Base-by-base conservation (phyloP, 495 filamentous ascomycete species). In the Cenococcum geophilum region DNA sequence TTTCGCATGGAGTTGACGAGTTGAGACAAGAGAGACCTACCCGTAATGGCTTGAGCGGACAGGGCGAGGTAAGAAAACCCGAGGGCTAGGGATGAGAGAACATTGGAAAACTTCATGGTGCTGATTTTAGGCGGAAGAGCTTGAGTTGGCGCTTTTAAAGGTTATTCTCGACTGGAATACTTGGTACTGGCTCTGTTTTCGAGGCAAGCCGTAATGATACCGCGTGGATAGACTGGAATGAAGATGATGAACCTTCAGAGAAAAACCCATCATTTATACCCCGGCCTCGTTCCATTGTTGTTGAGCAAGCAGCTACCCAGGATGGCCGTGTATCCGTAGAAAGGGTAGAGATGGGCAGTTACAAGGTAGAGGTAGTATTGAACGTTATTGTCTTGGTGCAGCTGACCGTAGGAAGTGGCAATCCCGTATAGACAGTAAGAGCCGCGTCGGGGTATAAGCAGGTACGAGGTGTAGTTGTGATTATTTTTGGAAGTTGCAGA, bases 71-170 rank as follows among this genome's bases (percentile, higher is more conserved):
- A 62, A 62, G 73, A 64, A 61, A 77, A 53, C 60, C 57, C 63
- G 34, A 60, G 49, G 35, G 57, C 63, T 10, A 55, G 23, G 22
- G 64, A 35, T 6, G 71, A 52, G 64, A 76, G 47, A 67, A 73
- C 66, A 58, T 74, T 77, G 72, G 74, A 72, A 74, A 82, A 73
- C 65, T 79, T 78, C 80, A 83, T 83, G 70, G 62, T 81, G 65
- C 52, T 66, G 59, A 36, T 57, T 60, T 22, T 52, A 36, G 42
- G 23, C 18, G 25, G 14, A 9, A 16, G 42, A 37, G 37, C 12
- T n/a, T 14, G 8, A 10, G 55, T 36, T 23, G 43, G 9, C 10
- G 25, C 27, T 32, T 42, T 5, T 32, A 16, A 6, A 21, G 21
- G 36, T 52, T 50, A 37, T 51, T 40, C 5, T 25, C 20, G 57